Evolutionary conservation across 108 stramenopile genomes (phyloP).

Genomic region (Nannochloropsis oceanica): DNA sequence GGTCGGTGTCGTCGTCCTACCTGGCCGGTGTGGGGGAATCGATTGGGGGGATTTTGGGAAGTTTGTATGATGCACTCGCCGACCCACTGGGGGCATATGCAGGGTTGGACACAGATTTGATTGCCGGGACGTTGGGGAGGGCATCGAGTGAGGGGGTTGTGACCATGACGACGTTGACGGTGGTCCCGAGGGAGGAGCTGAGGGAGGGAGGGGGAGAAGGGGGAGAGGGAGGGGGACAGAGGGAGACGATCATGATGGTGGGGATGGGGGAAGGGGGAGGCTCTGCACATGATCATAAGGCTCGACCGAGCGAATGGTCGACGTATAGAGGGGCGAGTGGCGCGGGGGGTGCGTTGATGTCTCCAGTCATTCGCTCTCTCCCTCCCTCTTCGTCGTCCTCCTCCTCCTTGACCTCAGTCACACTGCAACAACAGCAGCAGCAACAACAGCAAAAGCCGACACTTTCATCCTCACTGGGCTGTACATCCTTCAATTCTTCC

Average conservation of each 20-base stretch:
- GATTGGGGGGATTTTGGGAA: not conserved
- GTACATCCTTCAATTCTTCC: not conserved
- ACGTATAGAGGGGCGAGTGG: not conserved
- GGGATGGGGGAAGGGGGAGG: too few species aligned
- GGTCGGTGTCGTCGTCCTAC: not conserved
- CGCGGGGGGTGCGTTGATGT: not conserved
- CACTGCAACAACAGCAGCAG: not conserved
- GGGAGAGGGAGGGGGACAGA: not conserved
- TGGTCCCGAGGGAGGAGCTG: not conserved
- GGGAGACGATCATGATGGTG: not conserved
- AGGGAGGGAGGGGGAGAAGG: not conserved
- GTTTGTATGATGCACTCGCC: not conserved
- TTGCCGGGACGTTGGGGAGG: not conserved
- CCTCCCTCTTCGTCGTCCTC: not conserved
- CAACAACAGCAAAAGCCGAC: not conserved
- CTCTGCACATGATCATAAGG: too few species aligned
- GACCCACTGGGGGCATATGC: not conserved
- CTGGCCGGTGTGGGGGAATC: not conserved
- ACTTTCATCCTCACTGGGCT: too few species aligned
- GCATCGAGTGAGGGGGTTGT: not conserved
- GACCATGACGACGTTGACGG: too few species aligned
- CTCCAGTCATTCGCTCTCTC: too few species aligned
- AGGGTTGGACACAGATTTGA: not conserved
- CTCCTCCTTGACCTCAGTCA: not conserved
- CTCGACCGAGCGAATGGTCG: too few species aligned